Evolutionary conservation across 306 rosid species (phyloP).

Genomic region (Vigna angularis): DNA sequence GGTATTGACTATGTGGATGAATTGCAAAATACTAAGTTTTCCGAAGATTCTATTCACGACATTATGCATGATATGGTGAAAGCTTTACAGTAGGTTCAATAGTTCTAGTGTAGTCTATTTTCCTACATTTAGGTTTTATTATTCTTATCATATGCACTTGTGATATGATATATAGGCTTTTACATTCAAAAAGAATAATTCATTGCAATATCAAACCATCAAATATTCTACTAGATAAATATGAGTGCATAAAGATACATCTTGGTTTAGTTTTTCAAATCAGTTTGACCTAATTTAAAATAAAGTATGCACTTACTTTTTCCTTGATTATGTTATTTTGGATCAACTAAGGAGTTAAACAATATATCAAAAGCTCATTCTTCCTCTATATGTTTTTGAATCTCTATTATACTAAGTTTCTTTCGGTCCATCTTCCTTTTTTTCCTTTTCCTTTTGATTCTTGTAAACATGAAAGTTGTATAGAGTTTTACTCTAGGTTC

Average conservation of each 20-base stretch:
- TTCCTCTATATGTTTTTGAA: too few species aligned
- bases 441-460: too few species aligned
- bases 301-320: slow-evolving; percentile 8
- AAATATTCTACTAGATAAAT: slow-evolving; percentile 86
- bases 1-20: slow-evolving; percentile 47
- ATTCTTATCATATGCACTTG: slow-evolving; percentile 25
- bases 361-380: too few species aligned
- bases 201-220: slow-evolving; percentile 97
- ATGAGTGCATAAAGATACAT: slow-evolving; percentile 82
- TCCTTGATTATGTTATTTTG: too few species aligned
- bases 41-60: slow-evolving; percentile 90
- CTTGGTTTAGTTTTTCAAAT: not conserved
- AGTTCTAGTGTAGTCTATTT: slow-evolving; percentile 25
- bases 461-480: too few species aligned
- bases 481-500: too few species aligned
- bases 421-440: too few species aligned
- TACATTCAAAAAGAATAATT: slow-evolving; percentile 90
- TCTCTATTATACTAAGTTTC: too few species aligned
- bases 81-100: slow-evolving; percentile 73
- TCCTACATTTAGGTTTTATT: slow-evolving; percentile 27
- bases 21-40: slow-evolving; percentile 81
- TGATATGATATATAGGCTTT: slow-evolving; percentile 60
- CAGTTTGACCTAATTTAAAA: not conserved
- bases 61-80: slow-evolving; percentile 72
- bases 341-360: too few species aligned